phyloP scores from a whole-genome alignment of 345 rosid genomes.

The Geranium rotundifolium region DNA sequence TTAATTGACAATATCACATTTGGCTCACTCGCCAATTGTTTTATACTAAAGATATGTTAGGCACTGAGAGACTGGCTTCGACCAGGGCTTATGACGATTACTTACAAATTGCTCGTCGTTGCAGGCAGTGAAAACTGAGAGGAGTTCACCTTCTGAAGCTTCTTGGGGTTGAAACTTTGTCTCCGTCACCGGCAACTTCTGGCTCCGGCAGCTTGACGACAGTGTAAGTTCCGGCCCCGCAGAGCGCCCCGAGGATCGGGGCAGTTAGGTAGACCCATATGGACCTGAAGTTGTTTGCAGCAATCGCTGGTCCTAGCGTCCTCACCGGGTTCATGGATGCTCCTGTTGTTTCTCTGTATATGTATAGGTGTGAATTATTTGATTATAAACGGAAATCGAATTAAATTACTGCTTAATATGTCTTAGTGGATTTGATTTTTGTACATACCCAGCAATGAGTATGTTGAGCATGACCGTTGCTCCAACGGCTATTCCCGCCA shows the following conservation, averaged over 20 bases:
- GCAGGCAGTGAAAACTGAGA: no score
- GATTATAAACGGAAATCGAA: not conserved
- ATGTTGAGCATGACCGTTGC: constrained; percentile 87
- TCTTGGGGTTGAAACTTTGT: constrained; percentile 23
- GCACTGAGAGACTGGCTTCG: no score
- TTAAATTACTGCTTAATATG: not conserved
- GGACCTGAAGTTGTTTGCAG: constrained; percentile 67
- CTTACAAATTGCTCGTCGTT: no score
- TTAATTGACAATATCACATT: no score
- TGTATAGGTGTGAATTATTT: not conserved
- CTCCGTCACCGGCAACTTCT: constrained; percentile 25
- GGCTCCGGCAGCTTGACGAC: constrained; percentile 51
- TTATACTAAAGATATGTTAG: no score
- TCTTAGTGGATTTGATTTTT: not conserved
- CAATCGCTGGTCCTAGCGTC: constrained; percentile 80
- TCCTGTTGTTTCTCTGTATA: constrained; percentile 55
- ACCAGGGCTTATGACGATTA: no score
- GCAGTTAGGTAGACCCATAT: constrained; percentile 88
- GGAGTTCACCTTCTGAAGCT: constrained; percentile 49
- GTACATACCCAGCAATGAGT: constrained; percentile 68
- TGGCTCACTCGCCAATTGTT: no score
- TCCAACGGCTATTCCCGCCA: constrained; percentile 91
- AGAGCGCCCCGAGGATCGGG: constrained; percentile 62
- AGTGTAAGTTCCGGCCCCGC: constrained; percentile 80
- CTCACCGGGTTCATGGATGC: constrained; percentile 89